Percentiles rank a stretch among this genome's conserved stretches.
Evolutionary conservation across 2,329 filamentous ascomycete genomes (phyloP).

Genomic region (Ascochyta koolunga): DNA sequence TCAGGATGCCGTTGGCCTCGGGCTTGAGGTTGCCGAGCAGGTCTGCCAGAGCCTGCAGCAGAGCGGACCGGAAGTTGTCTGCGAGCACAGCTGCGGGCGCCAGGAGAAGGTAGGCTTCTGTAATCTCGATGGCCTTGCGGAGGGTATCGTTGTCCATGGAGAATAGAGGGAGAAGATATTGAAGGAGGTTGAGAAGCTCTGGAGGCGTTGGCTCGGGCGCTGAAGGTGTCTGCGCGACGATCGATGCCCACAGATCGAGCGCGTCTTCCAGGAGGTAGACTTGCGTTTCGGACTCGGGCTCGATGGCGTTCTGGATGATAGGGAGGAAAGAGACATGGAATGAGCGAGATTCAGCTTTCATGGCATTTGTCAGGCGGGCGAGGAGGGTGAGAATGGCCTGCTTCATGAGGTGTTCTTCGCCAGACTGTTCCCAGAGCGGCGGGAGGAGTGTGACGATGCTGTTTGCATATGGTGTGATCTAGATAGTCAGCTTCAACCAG

Average conservation of each 20-base stretch:
- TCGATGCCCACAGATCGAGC: conserved; percentile 83
- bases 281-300: conserved; percentile 66
- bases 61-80: conserved; percentile 47
- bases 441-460: conserved; percentile 82
- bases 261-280: conserved; percentile 90
- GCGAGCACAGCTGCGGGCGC: conserved; percentile 55
- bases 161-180: conserved; percentile 55
- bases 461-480: conserved; percentile 72
- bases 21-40: conserved; percentile 55
- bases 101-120: conserved; percentile 56
- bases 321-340: conserved; percentile 84
- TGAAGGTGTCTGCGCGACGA: conserved; percentile 66
- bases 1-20: conserved; percentile 55
- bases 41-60: conserved; percentile 50
- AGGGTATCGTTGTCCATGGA: conserved; percentile 57
- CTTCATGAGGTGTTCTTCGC: conserved; percentile 90
- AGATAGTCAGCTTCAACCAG: conserved; percentile 8
- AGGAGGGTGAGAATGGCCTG: conserved; percentile 89
- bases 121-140: conserved; percentile 56
- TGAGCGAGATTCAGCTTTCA: conserved; percentile 76
- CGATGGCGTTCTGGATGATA: conserved; percentile 78
- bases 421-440: conserved; percentile 81
- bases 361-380: conserved; percentile 80
- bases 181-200: conserved; percentile 51
- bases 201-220: conserved; percentile 50